Conservation (phyloP, 805 yeast genomes). For the Candida xiaguanensis region DNA sequence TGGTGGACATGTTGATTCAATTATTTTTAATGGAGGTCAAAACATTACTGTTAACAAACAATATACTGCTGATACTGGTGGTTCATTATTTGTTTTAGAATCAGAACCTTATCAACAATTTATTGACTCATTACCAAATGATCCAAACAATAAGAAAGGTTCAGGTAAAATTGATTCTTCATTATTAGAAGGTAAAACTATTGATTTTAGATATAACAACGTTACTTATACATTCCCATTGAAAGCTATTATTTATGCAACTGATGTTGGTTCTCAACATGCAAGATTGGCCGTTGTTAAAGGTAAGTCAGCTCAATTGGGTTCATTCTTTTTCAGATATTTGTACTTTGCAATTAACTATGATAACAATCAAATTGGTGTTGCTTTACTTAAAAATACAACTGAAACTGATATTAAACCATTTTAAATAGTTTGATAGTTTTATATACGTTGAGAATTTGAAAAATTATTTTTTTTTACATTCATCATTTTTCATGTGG, state of each 20-base stretch:
- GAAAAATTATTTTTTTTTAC: too few species aligned
- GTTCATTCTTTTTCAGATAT: background rate
- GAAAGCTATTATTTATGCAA: background rate
- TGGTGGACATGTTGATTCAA: background rate
- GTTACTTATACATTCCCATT: background rate
- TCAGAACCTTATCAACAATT: background rate
- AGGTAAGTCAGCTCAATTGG: background rate
- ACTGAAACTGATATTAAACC: conserved; percentile 2
- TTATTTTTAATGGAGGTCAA: background rate
- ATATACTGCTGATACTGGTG: conserved; percentile 4
- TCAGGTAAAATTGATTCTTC: background rate
- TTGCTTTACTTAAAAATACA: background rate
- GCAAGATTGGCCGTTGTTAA: background rate
- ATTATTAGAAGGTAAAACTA: conserved; percentile 1
- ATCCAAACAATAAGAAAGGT: conserved; percentile 1
- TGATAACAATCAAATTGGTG: background rate
- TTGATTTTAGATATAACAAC: background rate
- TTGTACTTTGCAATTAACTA: background rate
- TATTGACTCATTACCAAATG: background rate
- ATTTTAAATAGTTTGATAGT: background rate
- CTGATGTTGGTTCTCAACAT: background rate
- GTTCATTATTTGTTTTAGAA: background rate
- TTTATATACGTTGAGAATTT: too few species aligned
- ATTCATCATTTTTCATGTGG: too few species aligned
- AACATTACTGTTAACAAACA: background rate